Base-by-base conservation (phyloP, 768 basidiomycete genomes). In the Suillus subalutaceus region DNA sequence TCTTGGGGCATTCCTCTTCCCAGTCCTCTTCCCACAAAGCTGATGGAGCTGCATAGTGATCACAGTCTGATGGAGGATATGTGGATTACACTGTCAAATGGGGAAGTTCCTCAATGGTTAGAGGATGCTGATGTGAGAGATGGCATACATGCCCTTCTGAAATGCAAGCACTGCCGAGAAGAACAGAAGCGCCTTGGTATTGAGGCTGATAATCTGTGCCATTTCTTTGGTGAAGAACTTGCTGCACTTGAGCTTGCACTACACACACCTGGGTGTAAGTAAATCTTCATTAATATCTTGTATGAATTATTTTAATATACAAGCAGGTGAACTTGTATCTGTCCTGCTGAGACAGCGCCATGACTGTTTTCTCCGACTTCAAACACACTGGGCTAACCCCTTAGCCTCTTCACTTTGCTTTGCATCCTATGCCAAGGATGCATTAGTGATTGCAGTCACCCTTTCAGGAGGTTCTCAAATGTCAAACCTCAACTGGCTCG, bases 161-260 rank as follows among this genome's bases (percentile, higher is more conserved):
- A 71, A 55, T 10, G 58, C 0, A 71, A 79, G 44, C 70, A 71
- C 9, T 80, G 79, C 56, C 15, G 30, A 6, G 79, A 81, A 63
- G 79, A 81, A 66, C 61, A 60, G 5, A 41, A 32, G 0, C 69
- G 75, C 0, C 68, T 81, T 0, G 70, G 67, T 0, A 4, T 43
- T 0, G 79, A 81, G 63, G 73, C 76, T 0, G 73, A 80, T 55
- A 80, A 82, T n/a, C n/a, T n/a, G n/a, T n/a, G n/a, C n/a, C n/a
- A n/a, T n/a, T n/a, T n/a, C n/a, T n/a, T n/a, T n/a, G 68, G 73
- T 0, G 48, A 64, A 4, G 78, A 82, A 62, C 61, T 81, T 0
- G 46, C 62, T 0, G 71, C 73, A 0, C 62, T 80, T 0, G 75
- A 74, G 30, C 65, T 68, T 38, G 30, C 70, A 35, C 30, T 73